phyloP scores from a whole-genome alignment of 2,329 filamentous ascomycete genomes.

The Clarireedia monteithiana region DNA sequence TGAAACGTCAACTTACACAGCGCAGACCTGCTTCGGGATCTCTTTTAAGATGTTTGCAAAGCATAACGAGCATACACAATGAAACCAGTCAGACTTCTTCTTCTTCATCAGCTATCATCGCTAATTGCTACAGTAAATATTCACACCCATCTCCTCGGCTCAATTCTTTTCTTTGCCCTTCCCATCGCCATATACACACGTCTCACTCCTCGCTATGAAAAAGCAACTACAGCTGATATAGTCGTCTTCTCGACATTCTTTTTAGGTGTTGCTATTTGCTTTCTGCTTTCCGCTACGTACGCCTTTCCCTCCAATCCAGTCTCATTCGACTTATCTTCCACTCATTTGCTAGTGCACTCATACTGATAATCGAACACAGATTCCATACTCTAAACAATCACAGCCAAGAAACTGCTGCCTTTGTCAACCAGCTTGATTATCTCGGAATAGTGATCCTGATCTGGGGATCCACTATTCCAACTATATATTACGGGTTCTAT shows the following conservation, averaged over 20 bases:
- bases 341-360: not conserved
- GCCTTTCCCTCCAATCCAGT: too few relatives aligned
- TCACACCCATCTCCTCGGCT: slow-evolving; percentile 38
- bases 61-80: slow-evolving; percentile 9
- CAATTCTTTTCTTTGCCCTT: slow-evolving; percentile 26
- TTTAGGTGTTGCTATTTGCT: slow-evolving; percentile 32
- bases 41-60: slow-evolving; percentile 4
- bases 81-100: slow-evolving; percentile 5
- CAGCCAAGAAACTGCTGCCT: slow-evolving; percentile 28
- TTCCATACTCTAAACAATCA: slow-evolving; percentile 34
- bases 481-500: slow-evolving; percentile 35
- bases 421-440: slow-evolving; percentile 34
- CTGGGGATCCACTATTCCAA: slow-evolving; percentile 33
- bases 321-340: too few relatives aligned
- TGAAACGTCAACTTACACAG: not conserved
- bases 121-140: slow-evolving; percentile 33
- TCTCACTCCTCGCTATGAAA: slow-evolving; percentile 29
- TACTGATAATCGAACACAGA: not conserved
- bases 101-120: not conserved
- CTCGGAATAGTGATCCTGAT: slow-evolving; percentile 34
- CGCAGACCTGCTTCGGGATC: slow-evolving; percentile 8
- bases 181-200: slow-evolving; percentile 25
- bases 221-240: slow-evolving; percentile 29
- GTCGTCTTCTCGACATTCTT: slow-evolving; percentile 35
- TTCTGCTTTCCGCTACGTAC: slow-evolving; percentile 30